Evolutionary conservation across 306 rosid genomes (phyloP).

Genomic region (Lathyrus oleraceus): DNA sequence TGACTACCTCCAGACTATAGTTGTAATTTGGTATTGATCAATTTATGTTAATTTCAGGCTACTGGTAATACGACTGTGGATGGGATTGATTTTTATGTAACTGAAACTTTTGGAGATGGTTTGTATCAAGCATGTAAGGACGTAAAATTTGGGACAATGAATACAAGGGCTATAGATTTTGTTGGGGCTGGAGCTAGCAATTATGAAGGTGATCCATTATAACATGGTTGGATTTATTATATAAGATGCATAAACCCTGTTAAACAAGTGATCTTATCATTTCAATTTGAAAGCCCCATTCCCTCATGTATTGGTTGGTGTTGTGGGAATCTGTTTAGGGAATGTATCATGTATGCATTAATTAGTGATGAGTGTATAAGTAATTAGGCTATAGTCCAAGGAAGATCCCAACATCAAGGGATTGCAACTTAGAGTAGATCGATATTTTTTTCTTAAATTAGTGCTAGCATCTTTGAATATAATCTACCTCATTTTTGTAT

Average conservation of each 20-base stretch:
- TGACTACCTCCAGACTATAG: not conserved
- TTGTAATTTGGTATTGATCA: slow-evolving; percentile 26
- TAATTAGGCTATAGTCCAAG: not conserved
- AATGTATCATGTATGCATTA: not conserved
- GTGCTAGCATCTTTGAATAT: slow-evolving; percentile 3
- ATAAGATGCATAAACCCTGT: slow-evolving; percentile 8
- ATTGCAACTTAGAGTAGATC: not conserved
- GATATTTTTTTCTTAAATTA: not conserved
- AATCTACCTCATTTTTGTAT: not conserved
- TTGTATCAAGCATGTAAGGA: slow-evolving; percentile 84
- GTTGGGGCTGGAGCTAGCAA: slow-evolving; percentile 86
- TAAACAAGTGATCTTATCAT: slow-evolving; percentile 24
- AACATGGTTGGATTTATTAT: slow-evolving; percentile 24
- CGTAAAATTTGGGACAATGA: slow-evolving; percentile 98
- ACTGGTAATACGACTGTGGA: slow-evolving; percentile 78
- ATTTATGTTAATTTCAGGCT: slow-evolving; percentile 49
- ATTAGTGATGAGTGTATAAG: not conserved
- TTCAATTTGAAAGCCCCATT: slow-evolving; percentile 5
- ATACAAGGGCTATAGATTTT: slow-evolving; percentile 91
- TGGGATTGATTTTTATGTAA: slow-evolving; percentile 68
- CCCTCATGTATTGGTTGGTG: not conserved
- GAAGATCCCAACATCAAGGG: not conserved
- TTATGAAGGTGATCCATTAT: slow-evolving; percentile 60
- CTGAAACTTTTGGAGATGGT: slow-evolving; percentile 71
- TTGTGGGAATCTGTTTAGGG: not conserved